Evolutionary conservation across 495 filamentous ascomycete species (phyloP).

Genomic region (Amphirosellinia nigrospora): DNA sequence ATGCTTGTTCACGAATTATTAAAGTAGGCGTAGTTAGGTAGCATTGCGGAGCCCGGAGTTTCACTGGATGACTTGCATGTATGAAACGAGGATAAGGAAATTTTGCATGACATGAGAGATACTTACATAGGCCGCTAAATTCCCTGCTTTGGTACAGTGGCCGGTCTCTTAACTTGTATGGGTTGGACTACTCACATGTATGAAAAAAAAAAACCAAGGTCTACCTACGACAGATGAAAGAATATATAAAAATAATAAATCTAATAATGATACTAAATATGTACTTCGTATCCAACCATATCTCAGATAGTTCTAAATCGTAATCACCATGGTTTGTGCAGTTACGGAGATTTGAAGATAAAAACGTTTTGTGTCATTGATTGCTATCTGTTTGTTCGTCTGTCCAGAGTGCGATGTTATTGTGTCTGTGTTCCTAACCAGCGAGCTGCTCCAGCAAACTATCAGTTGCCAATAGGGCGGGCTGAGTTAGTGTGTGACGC

Average conservation of each 20-base stretch:
- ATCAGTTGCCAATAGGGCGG: background rate
- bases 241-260: background rate
- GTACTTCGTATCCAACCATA: background rate
- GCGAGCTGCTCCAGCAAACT: background rate
- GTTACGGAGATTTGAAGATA: slow-evolving; percentile 2
- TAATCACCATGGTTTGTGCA: background rate
- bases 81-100: background rate
- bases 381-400: slow-evolving; percentile 16
- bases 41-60: slow-evolving; percentile 14
- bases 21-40: background rate
- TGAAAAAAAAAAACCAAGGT: background rate
- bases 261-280: background rate
- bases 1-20: background rate
- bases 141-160: background rate
- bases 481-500: slow-evolving; percentile 8
- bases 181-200: slow-evolving; percentile 1
- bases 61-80: background rate
- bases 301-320: background rate
- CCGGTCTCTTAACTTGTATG: background rate
- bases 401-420: slow-evolving; percentile 8
- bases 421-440: slow-evolving; percentile 7
- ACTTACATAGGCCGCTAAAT: background rate
- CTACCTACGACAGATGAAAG: background rate
- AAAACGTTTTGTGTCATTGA: slow-evolving; percentile 19
- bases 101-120: slow-evolving; percentile 12